Conservation (phyloP, 2,329 filamentous ascomycete species). For the Pyrenochaeta sp. region DNA sequence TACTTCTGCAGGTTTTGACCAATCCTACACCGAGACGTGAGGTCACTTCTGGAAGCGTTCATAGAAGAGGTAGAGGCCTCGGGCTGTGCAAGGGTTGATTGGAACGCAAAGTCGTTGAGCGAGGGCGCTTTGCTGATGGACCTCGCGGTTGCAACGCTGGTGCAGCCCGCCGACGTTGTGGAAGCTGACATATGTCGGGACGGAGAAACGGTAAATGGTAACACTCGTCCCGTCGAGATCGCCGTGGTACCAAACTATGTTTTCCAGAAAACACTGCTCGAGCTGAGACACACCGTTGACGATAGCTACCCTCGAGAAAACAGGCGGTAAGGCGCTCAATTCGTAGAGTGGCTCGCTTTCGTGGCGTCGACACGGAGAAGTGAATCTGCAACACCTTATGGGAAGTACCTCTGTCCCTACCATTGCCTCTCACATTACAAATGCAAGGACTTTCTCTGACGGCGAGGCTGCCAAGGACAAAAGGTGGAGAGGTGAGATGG, state of each 20-base stretch:
- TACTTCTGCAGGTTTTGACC: conserved; percentile 19
- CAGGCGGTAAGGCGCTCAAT: neutral
- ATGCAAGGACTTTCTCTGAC: too few species aligned
- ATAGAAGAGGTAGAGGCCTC: neutral
- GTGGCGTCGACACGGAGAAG: too few species aligned
- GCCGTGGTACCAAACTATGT: neutral
- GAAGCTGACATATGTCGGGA: neutral
- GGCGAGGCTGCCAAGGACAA: neutral
- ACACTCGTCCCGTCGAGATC: neutral
- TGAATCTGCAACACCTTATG: too few species aligned
- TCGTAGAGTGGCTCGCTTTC: too few species aligned
- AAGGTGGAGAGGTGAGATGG: neutral
- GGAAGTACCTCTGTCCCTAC: too few species aligned
- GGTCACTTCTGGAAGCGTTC: neutral
- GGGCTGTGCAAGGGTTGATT: neutral
- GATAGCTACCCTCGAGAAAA: too few species aligned
- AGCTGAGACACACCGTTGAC: neutral
- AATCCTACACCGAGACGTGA: conserved; percentile 12
- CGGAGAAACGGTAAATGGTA: neutral
- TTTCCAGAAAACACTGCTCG: neutral
- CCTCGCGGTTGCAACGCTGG: neutral
- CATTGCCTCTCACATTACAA: too few species aligned
- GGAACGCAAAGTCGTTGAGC: neutral
- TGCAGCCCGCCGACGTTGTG: neutral
- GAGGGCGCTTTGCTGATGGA: neutral